Evolutionary conservation across 305 asterid genomes (phyloP).

Genomic region (Plantago lanceolata): DNA sequence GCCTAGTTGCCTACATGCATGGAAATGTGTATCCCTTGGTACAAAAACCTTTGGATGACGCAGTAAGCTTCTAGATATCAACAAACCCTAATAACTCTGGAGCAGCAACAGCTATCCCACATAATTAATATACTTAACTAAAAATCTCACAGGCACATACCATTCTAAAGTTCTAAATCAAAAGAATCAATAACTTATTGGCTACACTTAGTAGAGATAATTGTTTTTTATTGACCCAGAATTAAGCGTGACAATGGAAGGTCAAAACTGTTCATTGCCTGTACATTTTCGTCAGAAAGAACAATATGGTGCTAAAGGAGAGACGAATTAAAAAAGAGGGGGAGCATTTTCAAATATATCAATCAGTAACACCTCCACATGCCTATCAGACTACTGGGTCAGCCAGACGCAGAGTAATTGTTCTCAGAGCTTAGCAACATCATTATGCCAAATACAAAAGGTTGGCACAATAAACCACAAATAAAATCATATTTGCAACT

Average conservation of each 20-base stretch:
- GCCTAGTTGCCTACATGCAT: neutral
- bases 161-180: neutral
- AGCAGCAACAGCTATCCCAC: neutral
- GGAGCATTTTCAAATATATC: conserved; percentile 1
- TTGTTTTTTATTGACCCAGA: conserved; percentile 3
- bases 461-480: neutral
- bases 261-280: conserved; percentile 4
- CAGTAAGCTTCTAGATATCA: neutral
- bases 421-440: neutral
- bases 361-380: conserved; percentile 4
- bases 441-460: neutral
- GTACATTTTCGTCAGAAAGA: conserved; percentile 1
- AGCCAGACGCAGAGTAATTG: conserved; percentile 4
- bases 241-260: conserved; percentile 6
- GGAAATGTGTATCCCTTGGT: neutral
- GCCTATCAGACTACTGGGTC: conserved; percentile 3
- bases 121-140: too few species aligned
- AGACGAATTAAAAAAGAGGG: neutral
- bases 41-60: neutral
- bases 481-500: neutral
- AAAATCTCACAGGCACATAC: neutral
- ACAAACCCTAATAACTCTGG: neutral
- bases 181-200: neutral
- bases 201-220: conserved; percentile 6
- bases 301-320: neutral